Evolutionary conservation across 768 basidiomycete genomes (phyloP), one percentile per base, ranked within the genome.

Genomic region (Cystoderma amianthinum): DNA sequence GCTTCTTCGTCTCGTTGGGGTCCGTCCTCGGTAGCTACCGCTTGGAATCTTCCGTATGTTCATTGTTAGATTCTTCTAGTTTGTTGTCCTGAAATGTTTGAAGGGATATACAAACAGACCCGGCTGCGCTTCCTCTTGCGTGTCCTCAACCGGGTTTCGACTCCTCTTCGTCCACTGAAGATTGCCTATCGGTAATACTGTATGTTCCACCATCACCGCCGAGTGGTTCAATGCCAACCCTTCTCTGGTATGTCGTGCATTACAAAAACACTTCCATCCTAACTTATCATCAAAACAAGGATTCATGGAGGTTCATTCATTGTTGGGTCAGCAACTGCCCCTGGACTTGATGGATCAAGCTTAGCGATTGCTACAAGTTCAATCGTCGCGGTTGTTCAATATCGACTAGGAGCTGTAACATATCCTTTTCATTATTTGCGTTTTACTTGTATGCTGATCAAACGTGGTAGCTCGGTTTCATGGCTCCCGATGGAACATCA

Each of bases 291-390:
- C 37, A 20, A 9, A 5, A 22, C 16, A 23, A 86, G 87, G 89
- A 71, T 92, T 40, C 92, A 92, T 48, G 92, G 91, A 7, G 91
- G 92, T 16, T 90, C 89, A 0, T 88, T 85, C 58, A 62, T 76
- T 38, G 50, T 65, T 3, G 89, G 92, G 5, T 82, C 82, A 28
- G 81, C 85, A 3, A 80, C 77, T 6, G 76, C 65, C 18, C 71
- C 84, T 11, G 86, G 81, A 21, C 63, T 95, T 9, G 85, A 91
- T 57, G 90, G 87, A 1, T 82, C 85, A 5, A 74, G 70, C 3
- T 74, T 93, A 12, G 88, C 89, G 1, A 53, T 71, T 18, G 73
- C 76, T 1, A 84, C 84, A 4, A 69, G 78, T 36, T 82, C 87
- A 4, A 81, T 93, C 42, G 86, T 93, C 13, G 82, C 80, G 5